A percentile compares a stretch with the other conserved stretches of the same genome.
These are phyloP conservation scores for Trichoderma harzianum DNA, from an alignment of 2,329 filamentous ascomycete genomes.

Conservation along the genomic window DNA sequence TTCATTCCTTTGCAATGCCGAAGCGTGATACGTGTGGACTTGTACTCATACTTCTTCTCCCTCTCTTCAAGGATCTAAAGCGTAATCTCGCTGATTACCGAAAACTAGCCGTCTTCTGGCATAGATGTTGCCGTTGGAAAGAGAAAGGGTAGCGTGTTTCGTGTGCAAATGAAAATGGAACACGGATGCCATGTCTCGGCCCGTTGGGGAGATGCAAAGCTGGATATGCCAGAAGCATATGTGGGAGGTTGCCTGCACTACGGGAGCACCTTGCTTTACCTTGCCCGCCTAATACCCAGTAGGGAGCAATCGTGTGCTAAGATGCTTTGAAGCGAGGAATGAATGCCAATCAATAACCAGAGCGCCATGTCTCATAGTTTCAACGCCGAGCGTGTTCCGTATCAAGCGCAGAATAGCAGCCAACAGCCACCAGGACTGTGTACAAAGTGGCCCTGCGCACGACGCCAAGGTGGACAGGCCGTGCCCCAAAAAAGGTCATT, in stretches of 20 bases:
- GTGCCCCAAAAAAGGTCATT: background rate
- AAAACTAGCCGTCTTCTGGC: background rate
- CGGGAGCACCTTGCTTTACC: background rate
- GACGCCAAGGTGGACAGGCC: background rate
- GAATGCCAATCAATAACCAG: background rate
- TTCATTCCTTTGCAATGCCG: slow-evolving; percentile 1
- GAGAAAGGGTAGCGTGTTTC: slow-evolving; percentile 1
- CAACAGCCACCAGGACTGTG: background rate
- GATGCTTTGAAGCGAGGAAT: background rate
- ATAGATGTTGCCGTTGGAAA: background rate
- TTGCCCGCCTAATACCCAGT: background rate
- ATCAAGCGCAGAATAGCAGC: background rate
- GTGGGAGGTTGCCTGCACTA: slow-evolving; percentile 1
- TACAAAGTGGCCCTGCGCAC: background rate
- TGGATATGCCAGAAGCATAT: background rate
- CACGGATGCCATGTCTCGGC: slow-evolving; percentile 15
- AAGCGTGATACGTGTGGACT: background rate
- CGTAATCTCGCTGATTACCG: background rate
- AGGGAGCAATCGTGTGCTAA: background rate
- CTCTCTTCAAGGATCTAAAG: background rate
- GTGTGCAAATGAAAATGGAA: slow-evolving; percentile 17
- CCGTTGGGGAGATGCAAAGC: slow-evolving; percentile 5
- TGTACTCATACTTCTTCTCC: background rate
- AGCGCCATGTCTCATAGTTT: background rate
- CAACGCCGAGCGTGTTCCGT: background rate